A percentile compares a stretch with the other conserved stretches of the same genome.
Conservation (phyloP, 1,284 basidiomycete species). For the Ceratobasidium sp. region DNA sequence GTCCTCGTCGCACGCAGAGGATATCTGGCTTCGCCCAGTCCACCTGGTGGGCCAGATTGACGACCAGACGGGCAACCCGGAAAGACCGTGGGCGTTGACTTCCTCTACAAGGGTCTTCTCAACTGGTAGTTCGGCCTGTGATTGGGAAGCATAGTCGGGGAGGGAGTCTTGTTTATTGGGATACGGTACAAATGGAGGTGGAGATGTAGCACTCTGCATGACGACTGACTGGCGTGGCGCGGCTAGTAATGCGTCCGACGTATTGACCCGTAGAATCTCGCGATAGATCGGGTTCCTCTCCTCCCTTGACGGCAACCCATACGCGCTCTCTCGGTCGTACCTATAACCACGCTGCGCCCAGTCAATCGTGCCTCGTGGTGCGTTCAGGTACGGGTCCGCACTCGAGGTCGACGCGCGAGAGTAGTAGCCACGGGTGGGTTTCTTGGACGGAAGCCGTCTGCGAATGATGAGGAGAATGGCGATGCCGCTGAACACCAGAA, state of each 20-base stretch:
- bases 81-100: neutral
- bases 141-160: neutral
- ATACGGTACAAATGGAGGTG: neutral
- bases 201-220: conserved; percentile 32
- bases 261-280: neutral
- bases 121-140: conserved; percentile 14
- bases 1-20: conserved; percentile 4
- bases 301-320: neutral
- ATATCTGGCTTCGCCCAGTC: neutral
- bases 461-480: conserved; percentile 1
- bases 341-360: conserved; percentile 7
- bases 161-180: neutral
- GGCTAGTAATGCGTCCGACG: neutral
- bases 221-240: neutral
- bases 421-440: neutral
- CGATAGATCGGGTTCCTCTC: conserved; percentile 16
- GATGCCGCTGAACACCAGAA: conserved; percentile 1
- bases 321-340: conserved; percentile 8
- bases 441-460: conserved; percentile 1
- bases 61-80: conserved; percentile 2
- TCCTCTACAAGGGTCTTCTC: conserved; percentile 2
- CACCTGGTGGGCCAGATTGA: conserved; percentile 38
- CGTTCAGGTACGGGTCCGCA: neutral
- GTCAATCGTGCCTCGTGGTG: neutral
- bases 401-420: neutral